phyloP scores from a whole-genome alignment of 1,284 basidiomycete genomes.

The Pseudozyma sp. region DNA sequence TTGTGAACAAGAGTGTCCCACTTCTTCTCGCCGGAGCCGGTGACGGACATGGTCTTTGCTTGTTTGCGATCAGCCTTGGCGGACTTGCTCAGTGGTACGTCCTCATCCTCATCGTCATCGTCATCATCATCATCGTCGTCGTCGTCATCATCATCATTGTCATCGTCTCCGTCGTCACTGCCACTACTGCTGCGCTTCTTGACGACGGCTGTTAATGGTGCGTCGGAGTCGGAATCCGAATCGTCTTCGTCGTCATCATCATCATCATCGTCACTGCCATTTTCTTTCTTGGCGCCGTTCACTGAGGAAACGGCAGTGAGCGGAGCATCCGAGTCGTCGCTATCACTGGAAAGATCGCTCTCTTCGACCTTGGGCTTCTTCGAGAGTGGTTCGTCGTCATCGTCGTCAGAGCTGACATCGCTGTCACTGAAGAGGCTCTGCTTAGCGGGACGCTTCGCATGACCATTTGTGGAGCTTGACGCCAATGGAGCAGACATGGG shows the following conservation, averaged over 20 bases:
- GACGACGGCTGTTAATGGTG: slow-evolving; percentile 41
- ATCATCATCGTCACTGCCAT: slow-evolving; percentile 17
- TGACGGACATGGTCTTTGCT: slow-evolving; percentile 50
- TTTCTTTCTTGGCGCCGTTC: slow-evolving; percentile 44
- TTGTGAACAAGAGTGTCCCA: slow-evolving; percentile 94
- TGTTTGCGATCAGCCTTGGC: slow-evolving; percentile 35
- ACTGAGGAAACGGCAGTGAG: slow-evolving; percentile 39
- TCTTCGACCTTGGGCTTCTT: slow-evolving; percentile 31
- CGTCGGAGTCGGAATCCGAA: slow-evolving; percentile 54
- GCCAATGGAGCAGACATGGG: slow-evolving; percentile 31
- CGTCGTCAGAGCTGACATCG: slow-evolving; percentile 43
- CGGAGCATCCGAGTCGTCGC: slow-evolving; percentile 50
- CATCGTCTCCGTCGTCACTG: slow-evolving; percentile 41
- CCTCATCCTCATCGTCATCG: slow-evolving; percentile 70
- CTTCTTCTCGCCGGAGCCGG: slow-evolving; percentile 71
- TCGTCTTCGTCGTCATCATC: slow-evolving; percentile 30
- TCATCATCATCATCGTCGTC: slow-evolving; percentile 53
- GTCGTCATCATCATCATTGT: slow-evolving; percentile 45
- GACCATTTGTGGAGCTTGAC: slow-evolving; percentile 29
- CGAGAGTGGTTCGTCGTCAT: slow-evolving; percentile 51
- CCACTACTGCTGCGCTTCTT: slow-evolving; percentile 37
- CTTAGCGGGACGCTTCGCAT: slow-evolving; percentile 33
- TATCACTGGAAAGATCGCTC: slow-evolving; percentile 30
- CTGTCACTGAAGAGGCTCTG: slow-evolving; percentile 30
- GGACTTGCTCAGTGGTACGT: slow-evolving; percentile 70